Evolutionary conservation across 2,329 filamentous ascomycete genomes (phyloP).

Genomic region (Thyridium curvatum): DNA sequence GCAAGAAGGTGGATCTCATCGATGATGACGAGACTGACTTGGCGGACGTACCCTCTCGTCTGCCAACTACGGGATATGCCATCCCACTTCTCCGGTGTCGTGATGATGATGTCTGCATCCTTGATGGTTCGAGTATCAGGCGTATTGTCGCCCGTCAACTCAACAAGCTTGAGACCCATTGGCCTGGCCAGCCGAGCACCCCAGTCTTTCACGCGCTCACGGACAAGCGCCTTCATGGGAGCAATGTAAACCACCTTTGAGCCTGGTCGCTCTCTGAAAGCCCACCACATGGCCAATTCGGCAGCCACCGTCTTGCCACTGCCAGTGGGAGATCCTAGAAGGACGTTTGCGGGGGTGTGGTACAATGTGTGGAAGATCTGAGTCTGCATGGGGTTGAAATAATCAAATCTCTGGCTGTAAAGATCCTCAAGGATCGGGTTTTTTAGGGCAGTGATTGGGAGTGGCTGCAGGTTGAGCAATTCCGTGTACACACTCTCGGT

Average conservation of each 20-base stretch:
- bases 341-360: conserved; percentile 83
- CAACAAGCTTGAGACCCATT: conserved; percentile 84
- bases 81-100: conserved; percentile 99
- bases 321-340: conserved; percentile 91
- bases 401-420: conserved; percentile 84
- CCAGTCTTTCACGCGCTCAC: conserved; percentile 96
- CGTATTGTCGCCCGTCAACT: conserved; percentile 91
- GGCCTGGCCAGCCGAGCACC: conserved; percentile 71
- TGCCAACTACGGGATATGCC: conserved; percentile 99
- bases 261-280: conserved; percentile 86
- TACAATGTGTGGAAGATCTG: conserved; percentile 98
- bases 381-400: conserved; percentile 99
- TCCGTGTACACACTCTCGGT: conserved; percentile 98
- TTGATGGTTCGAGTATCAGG: conserved; percentile 93
- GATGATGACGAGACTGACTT: conserved; percentile 95
- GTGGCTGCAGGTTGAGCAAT: conserved; percentile 81
- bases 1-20: conserved; percentile 98
- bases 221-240: conserved; percentile 97
- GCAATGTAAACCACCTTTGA: conserved; percentile 99
- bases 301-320: conserved; percentile 97
- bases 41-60: conserved; percentile 89
- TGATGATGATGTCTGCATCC: conserved; percentile 95
- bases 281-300: conserved; percentile 99
- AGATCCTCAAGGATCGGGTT: conserved; percentile 83
- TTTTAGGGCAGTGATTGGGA: conserved; percentile 81